Conservation (phyloP, 192 early-diverging fungal genomes). For the Coemansia sp. region DNA sequence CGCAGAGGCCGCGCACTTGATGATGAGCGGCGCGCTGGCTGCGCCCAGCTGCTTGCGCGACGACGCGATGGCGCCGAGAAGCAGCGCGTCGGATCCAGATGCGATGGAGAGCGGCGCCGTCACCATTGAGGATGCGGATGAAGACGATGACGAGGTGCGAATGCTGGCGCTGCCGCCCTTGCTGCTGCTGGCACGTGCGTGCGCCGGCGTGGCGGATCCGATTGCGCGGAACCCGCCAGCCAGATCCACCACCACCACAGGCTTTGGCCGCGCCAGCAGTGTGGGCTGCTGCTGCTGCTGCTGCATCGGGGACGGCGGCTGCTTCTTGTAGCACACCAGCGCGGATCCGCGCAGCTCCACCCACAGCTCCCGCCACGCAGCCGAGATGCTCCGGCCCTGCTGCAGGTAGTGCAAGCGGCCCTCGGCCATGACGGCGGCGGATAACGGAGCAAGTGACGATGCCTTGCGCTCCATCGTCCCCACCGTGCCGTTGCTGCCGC, state of each 20-base stretch:
- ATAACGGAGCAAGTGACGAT: background rate
- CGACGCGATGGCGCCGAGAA: background rate
- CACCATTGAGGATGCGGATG: background rate
- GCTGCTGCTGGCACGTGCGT: background rate
- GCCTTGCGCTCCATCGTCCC: background rate
- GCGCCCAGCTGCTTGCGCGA: conserved; percentile 28
- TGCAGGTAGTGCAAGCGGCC: conserved; percentile 44
- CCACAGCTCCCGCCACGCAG: conserved; percentile 48
- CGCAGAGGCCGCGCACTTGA: conserved; percentile 15
- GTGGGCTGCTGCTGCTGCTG: background rate
- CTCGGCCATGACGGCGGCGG: conserved; percentile 20
- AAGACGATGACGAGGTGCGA: background rate
- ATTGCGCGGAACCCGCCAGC: conserved; percentile 29
- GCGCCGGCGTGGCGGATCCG: conserved; percentile 1
- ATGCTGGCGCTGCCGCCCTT: conserved; percentile 1
- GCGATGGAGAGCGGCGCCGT: background rate
- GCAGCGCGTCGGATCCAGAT: conserved; percentile 2
- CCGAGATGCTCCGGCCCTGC: conserved; percentile 21
- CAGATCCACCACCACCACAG: conserved; percentile 19
- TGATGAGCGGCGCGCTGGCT: conserved; percentile 34
- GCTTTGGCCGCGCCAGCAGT: background rate
- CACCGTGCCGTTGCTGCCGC: background rate
- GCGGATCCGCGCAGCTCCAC: conserved; percentile 37
- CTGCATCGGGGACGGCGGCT: background rate
- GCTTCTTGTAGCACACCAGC: conserved; percentile 19